Conservation (phyloP, 805 yeast species). For the Ogataea populi-albae region DNA sequence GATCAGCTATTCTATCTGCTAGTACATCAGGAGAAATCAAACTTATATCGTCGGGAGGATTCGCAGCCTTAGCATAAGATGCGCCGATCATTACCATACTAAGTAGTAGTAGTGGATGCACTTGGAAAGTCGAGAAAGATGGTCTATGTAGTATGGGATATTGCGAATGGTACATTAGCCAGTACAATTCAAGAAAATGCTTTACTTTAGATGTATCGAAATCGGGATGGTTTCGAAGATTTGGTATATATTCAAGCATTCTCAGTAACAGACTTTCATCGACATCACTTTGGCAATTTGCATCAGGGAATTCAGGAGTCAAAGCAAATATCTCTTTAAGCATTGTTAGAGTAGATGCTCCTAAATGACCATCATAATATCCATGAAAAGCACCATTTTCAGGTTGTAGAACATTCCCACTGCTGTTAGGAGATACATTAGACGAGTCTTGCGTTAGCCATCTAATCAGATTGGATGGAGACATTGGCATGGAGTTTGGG, state of each 20-base stretch:
- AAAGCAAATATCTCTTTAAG: constrained; percentile 22
- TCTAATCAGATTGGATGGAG: constrained; percentile 17
- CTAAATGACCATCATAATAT: constrained; percentile 19
- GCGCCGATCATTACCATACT: constrained; percentile 59
- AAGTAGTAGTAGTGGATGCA: constrained; percentile 51
- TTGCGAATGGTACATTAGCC: constrained; percentile 57
- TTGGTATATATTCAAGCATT: constrained; percentile 20
- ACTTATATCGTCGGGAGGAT: constrained; percentile 3
- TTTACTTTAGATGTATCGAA: constrained; percentile 19
- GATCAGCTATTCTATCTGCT: constrained; percentile 38
- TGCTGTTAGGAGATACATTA: constrained; percentile 13
- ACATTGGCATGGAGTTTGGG: constrained; percentile 6
- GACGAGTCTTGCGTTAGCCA: constrained; percentile 19
- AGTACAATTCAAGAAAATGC: constrained; percentile 37
- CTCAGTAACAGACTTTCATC: constrained; percentile 14
- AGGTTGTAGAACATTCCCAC: constrained; percentile 5
- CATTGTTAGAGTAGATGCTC: constrained; percentile 18
- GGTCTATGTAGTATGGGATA: constrained; percentile 46
- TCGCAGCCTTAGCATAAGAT: constrained; percentile 18
- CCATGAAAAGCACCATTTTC: constrained; percentile 19
- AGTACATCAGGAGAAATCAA: constrained; percentile 25
- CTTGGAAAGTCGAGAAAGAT: constrained; percentile 47
- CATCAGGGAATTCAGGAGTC: constrained; percentile 24
- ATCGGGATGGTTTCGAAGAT: constrained; percentile 18
- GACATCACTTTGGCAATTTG: constrained; percentile 21